Evolutionary conservation across 768 basidiomycete species (phyloP).

Genomic region (Boletus bicolor): DNA sequence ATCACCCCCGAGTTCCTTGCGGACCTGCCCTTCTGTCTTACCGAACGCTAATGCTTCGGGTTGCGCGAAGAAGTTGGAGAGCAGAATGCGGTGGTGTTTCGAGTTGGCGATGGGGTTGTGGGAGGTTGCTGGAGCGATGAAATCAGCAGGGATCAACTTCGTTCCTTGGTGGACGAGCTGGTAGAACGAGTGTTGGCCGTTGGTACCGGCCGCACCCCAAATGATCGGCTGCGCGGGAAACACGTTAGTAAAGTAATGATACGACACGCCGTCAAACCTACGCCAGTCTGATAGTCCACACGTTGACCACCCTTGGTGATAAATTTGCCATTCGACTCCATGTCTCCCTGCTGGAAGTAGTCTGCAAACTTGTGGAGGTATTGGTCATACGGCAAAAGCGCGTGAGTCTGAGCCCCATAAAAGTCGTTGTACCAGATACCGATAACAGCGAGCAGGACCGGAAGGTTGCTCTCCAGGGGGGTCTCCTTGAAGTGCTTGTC

Average conservation of each 20-base stretch:
- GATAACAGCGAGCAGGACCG: conserved; percentile 82
- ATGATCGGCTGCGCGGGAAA: conserved; percentile 74
- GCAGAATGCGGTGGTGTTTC: conserved; percentile 94
- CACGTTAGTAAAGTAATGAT: not conserved
- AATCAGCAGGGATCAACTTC: conserved; percentile 88
- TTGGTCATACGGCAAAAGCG: conserved; percentile 95
- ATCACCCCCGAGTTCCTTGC: conserved; percentile 59
- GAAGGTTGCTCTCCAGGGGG: conserved; percentile 85
- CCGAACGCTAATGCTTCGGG: conserved; percentile 98
- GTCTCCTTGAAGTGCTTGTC: conserved; percentile 94
- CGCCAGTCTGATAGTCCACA: conserved; percentile 95
- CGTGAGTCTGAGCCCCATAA: conserved; percentile 94
- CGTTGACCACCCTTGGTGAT: conserved; percentile 92
- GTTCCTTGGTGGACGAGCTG: conserved; percentile 95
- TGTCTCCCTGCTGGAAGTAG: conserved; percentile 99
- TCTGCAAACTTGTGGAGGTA: conserved; percentile 99
- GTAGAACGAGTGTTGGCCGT: conserved; percentile 99
- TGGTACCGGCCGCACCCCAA: conserved; percentile 98
- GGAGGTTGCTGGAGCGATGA: conserved; percentile 84
- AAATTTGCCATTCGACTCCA: conserved; percentile 99
- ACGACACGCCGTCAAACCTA: conserved; percentile 37
- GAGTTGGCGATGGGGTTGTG: conserved; percentile 86
- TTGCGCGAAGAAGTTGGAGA: conserved; percentile 98
- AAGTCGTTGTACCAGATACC: conserved; percentile 99
- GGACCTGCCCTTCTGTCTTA: conserved; percentile 89